Evolutionary conservation across 306 rosid species (phyloP).

Genomic region (Hippophae rhamnoides): DNA sequence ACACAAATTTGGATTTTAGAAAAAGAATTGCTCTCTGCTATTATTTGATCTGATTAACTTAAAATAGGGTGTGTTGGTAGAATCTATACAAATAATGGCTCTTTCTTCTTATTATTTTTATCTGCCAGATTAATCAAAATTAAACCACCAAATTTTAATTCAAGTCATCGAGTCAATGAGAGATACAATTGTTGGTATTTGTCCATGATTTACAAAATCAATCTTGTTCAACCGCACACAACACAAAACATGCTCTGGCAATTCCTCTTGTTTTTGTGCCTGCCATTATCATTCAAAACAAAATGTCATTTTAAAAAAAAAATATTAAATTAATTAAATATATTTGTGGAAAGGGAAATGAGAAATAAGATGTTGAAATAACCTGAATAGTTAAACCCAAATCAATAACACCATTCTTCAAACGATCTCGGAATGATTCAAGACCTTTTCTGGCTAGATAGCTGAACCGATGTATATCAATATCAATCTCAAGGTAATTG

Average conservation of each 20-base stretch:
- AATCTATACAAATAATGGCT: too few species aligned
- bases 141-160: neutral
- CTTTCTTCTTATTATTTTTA: too few species aligned
- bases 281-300: slow-evolving; percentile 12
- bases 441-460: slow-evolving; percentile 90
- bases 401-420: slow-evolving; percentile 55
- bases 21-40: too few species aligned
- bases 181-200: slow-evolving; percentile 64
- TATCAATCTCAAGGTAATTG: slow-evolving; percentile 85
- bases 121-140: neutral
- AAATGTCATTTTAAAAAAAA: neutral
- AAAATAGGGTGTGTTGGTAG: too few species aligned
- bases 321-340: neutral
- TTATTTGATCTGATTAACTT: too few species aligned
- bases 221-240: slow-evolving; percentile 69
- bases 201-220: slow-evolving; percentile 71
- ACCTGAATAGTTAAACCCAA: slow-evolving; percentile 93
- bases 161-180: slow-evolving; percentile 24
- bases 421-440: slow-evolving; percentile 67
- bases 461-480: slow-evolving; percentile 89
- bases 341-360: neutral
- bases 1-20: too few species aligned
- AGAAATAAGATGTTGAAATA: neutral
- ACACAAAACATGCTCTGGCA: slow-evolving; percentile 82
- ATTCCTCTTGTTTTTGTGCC: slow-evolving; percentile 89